Evolutionary conservation across 2,329 filamentous ascomycete species (phyloP).

Genomic region (Talaromyces rugulosus): DNA sequence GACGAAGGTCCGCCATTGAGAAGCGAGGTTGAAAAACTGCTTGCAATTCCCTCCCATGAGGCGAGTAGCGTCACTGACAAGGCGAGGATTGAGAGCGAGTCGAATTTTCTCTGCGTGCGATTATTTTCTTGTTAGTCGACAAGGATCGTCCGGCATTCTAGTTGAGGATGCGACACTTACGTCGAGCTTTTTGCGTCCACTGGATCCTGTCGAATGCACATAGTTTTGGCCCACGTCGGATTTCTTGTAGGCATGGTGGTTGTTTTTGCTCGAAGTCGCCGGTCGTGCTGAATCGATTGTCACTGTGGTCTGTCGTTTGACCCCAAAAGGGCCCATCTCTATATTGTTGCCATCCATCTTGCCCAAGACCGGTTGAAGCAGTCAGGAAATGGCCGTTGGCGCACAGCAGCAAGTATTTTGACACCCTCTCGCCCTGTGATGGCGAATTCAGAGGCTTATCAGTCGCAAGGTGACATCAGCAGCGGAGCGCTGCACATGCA

Average conservation of each 20-base stretch:
- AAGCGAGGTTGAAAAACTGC: constrained; percentile 21
- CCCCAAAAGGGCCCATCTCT: constrained; percentile 6
- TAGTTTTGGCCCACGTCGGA: constrained; percentile 6
- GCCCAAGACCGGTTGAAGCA: not conserved
- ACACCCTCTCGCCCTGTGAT: not conserved
- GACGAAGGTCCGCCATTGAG: constrained; percentile 31
- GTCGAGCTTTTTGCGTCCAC: constrained; percentile 21
- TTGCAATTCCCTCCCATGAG: constrained; percentile 33
- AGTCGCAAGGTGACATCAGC: not conserved
- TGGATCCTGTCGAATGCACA: constrained; percentile 18
- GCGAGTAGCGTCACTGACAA: constrained; percentile 35
- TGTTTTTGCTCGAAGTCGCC: not conserved
- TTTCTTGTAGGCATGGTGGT: not conserved
- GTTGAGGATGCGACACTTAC: constrained; percentile 11
- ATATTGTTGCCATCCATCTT: constrained; percentile 9
- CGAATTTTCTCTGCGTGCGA: constrained; percentile 20
- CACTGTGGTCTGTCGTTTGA: constrained; percentile 5
- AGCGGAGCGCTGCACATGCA: not conserved
- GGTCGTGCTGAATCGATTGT: not conserved
- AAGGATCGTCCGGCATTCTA: not conserved
- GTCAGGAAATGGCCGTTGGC: not conserved
- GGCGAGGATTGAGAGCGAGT: constrained; percentile 32
- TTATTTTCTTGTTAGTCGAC: not conserved
- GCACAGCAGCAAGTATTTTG: not conserved
- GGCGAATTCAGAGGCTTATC: not conserved